Evolutionary conservation across 495 filamentous ascomycete species (phyloP).

Genomic region (Talaromyces stipitatus): DNA sequence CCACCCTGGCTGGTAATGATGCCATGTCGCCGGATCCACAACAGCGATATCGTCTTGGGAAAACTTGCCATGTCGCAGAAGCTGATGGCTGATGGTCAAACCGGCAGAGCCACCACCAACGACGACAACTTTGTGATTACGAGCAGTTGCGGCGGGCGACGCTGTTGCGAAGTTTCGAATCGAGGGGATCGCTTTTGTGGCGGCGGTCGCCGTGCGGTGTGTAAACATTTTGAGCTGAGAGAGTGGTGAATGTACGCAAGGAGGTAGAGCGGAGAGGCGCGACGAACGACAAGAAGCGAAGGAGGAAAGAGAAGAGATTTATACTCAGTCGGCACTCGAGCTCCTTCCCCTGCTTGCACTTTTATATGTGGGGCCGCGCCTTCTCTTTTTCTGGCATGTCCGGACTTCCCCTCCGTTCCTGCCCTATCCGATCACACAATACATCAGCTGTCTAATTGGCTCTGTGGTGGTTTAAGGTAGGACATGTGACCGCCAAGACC

Average conservation of each 20-base stretch:
- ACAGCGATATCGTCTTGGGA: conserved; percentile 56
- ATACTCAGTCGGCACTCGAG: neutral
- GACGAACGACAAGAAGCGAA: neutral
- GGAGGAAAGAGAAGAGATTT: neutral
- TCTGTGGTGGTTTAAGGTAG: neutral
- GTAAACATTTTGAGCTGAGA: neutral
- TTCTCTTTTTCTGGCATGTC: neutral
- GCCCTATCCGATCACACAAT: neutral
- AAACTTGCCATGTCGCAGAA: conserved; percentile 48
- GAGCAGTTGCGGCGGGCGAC: conserved; percentile 25
- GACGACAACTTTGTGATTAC: conserved; percentile 55
- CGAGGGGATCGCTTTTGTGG: neutral
- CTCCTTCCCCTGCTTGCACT: neutral
- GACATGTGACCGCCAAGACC: neutral
- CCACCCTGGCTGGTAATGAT: conserved; percentile 69
- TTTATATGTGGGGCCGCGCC: neutral
- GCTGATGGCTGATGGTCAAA: conserved; percentile 54
- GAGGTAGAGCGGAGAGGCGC: neutral
- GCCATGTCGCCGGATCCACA: conserved; percentile 54
- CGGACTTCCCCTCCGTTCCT: neutral
- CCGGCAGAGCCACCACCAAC: conserved; percentile 58
- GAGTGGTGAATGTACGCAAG: neutral
- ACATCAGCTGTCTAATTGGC: neutral
- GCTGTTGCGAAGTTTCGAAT: conserved; percentile 31
- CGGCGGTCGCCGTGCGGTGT: neutral